These are phyloP conservation scores for Pseudogymnoascus sp. DNA, from an alignment of 2,329 filamentous ascomycete genomes.

Conservation along the genomic window DNA sequence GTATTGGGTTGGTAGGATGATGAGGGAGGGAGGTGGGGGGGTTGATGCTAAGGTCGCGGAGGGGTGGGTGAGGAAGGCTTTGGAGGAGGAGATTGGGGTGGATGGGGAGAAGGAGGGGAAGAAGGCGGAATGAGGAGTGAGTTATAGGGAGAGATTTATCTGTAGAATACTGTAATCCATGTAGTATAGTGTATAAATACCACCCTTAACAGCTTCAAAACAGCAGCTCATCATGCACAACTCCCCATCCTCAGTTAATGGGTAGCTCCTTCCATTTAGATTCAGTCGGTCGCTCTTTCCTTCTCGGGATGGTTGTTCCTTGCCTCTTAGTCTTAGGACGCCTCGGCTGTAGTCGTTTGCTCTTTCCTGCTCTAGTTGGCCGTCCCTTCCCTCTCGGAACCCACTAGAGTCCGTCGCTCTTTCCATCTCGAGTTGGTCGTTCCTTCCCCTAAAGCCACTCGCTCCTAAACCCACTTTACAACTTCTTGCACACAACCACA, in stretches of 20 bases:
- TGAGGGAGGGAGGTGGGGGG: constrained; percentile 49
- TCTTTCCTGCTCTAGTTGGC: too few species aligned
- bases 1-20: constrained; percentile 63
- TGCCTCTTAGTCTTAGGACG: too few species aligned
- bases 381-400: too few species aligned
- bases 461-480: not conserved
- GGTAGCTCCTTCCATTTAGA: too few species aligned
- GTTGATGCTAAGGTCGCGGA: constrained; percentile 53
- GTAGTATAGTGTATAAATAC: not conserved
- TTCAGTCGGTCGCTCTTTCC: too few species aligned
- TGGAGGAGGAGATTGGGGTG: constrained; percentile 23
- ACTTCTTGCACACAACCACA: not conserved
- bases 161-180: not conserved
- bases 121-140: not conserved
- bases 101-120: not conserved
- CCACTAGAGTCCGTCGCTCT: too few species aligned
- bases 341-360: too few species aligned
- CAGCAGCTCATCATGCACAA: not conserved
- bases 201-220: not conserved
- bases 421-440: too few species aligned
- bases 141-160: not conserved
- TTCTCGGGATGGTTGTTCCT: too few species aligned
- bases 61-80: constrained; percentile 40
- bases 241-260: too few species aligned
- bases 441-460: too few species aligned